A percentile compares a stretch with the other conserved stretches of the same genome.
Evolutionary conservation across 2,329 filamentous ascomycete species (phyloP).

Genomic region (Aspergillus sp.): DNA sequence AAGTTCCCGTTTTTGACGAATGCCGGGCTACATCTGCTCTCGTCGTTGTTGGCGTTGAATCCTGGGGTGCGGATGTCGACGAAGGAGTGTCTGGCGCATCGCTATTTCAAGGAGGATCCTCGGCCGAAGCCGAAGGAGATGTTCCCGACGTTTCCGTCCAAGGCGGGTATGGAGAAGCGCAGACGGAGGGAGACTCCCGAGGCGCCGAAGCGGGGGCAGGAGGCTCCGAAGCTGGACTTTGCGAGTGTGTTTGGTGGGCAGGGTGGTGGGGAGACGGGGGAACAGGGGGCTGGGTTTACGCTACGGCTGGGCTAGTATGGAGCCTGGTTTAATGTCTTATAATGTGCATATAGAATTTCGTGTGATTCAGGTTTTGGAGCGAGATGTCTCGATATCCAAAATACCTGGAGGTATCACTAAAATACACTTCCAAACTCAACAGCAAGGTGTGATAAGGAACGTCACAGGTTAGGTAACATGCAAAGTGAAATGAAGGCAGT

Average conservation of each 20-base stretch:
- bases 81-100: conserved; percentile 71
- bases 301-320: conserved; percentile 58
- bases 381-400: not conserved
- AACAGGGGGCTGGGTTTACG: conserved; percentile 57
- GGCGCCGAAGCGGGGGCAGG: conserved; percentile 76
- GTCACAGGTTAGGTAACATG: conserved; percentile 9
- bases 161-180: conserved; percentile 85
- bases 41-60: conserved; percentile 70
- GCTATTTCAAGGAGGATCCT: conserved; percentile 87
- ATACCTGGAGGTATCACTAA: not conserved
- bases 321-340: not conserved
- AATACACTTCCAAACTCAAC: not conserved
- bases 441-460: conserved; percentile 7
- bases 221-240: conserved; percentile 65
- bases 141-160: conserved; percentile 96
- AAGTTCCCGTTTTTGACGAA: conserved; percentile 80
- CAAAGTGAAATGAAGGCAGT: not conserved
- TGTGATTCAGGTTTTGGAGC: not conserved
- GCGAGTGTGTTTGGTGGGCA: conserved; percentile 70
- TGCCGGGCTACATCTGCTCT: conserved; percentile 70
- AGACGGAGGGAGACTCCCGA: conserved; percentile 73
- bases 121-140: conserved; percentile 85
- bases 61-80: conserved; percentile 72
- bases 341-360: conserved; percentile 4
- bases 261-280: conserved; percentile 65